Base-by-base conservation (phyloP, 2,329 filamentous ascomycete species). In the Alternaria brassicicola region DNA sequence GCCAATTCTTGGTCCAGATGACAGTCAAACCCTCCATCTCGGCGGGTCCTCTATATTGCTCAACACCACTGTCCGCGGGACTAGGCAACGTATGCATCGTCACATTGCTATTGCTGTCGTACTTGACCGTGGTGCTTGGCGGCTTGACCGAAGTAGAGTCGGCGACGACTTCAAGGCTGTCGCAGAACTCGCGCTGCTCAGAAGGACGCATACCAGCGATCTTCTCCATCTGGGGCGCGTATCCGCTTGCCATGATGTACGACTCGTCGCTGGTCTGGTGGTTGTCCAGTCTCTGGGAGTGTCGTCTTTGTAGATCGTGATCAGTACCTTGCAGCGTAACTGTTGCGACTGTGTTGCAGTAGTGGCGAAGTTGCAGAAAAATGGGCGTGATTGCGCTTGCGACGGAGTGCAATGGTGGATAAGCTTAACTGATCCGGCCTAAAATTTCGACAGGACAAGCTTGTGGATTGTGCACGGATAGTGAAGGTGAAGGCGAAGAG, bases 11-110 rank as follows among this genome's bases (percentile, higher is more conserved):
- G 1, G 77, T 77, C 78, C 79, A 83, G 15, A 77, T 72, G 8
- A 69, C 65, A 4, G 80, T 78, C 30, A 76, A 73, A 23, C 78
- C 79, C 57, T 82, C 76, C 35, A 80, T 76, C 35, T 76, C 69
- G 60, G 63, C 79, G 71, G 25, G 51, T 1, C 61, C 60, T 9
- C 52, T 52, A 21, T 55, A 56, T 53, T 66, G 59, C 4, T 58
- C 51, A 6, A 23, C 17, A 19, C 46, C 53, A 1, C 36, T 39
- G 2, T 12, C 43, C 6, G 38, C 48, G 7, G 38, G 31, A 41
- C 30, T 45, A 17, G 15, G 19, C 5, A 23, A 10, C 1, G 41
- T 35, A 2, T 35, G 26, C 42, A 55, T 62, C 25, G 46, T 38
- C 2, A 45, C 21, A 17, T 52, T 21, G 35, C 36, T 50, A 6